These are phyloP conservation scores for Pelargonium citronellum DNA, from an alignment of 441 rosid genomes.

Conservation along the genomic window DNA sequence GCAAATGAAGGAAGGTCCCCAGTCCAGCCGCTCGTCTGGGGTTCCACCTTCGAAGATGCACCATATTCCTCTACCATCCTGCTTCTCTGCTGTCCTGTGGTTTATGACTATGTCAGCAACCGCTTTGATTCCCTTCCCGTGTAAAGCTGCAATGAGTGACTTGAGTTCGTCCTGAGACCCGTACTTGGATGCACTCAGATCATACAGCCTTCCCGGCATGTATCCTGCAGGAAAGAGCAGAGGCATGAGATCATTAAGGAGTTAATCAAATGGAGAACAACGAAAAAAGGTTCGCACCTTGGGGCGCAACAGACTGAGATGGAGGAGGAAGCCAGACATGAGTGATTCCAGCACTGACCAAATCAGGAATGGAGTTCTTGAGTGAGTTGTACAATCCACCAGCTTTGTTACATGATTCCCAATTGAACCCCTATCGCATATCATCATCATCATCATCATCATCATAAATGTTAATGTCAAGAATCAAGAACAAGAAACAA, in stretches of 20 bases:
- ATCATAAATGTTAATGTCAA: neutral
- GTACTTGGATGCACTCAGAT: conserved; percentile 59
- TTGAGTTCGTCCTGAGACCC: conserved; percentile 55
- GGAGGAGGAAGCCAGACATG: conserved; percentile 81
- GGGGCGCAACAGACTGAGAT: conserved; percentile 46
- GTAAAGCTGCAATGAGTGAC: conserved; percentile 44
- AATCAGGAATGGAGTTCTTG: conserved; percentile 39
- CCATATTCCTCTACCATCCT: conserved; percentile 60
- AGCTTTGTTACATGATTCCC: conserved; percentile 52
- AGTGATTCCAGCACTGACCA: conserved; percentile 49
- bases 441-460: neutral
- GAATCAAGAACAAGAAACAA: neutral
- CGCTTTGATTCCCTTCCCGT: conserved; percentile 51
- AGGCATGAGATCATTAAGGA: too few relatives aligned
- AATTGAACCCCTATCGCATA: conserved; percentile 41
- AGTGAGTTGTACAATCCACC: conserved; percentile 69
- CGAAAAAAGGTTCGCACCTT: conserved; percentile 29
- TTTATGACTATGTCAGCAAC: conserved; percentile 79
- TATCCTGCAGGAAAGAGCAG: conserved; percentile 42
- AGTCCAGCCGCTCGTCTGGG: conserved; percentile 60
- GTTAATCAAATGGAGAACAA: too few relatives aligned
- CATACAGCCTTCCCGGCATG: conserved; percentile 77
- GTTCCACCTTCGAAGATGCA: conserved; percentile 81
- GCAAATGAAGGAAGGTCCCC: conserved; percentile 75
- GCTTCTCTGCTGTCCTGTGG: conserved; percentile 70